Base-by-base conservation (phyloP, 805 yeast species). In the baker's yeast (Saccharomyces cerevisiae) region DNA sequence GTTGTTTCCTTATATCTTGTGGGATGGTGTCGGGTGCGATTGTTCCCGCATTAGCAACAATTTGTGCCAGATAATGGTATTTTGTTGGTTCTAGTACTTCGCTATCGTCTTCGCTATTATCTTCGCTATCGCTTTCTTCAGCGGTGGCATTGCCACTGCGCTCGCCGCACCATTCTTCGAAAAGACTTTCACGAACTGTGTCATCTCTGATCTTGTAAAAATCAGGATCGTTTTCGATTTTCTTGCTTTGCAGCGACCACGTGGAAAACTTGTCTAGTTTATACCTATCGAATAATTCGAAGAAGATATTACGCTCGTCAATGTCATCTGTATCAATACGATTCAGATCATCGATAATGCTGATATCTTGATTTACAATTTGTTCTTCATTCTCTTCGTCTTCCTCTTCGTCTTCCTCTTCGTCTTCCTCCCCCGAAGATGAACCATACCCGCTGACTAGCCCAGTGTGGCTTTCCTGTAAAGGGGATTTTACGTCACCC, bases 201-300 rank as follows among this genome's bases (percentile, higher is more conserved):
- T 74, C 71, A 27, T 70, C 61, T 6, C 68, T 67, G 21, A 79
- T 54, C 1, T 55, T 52, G 26, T 69, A 64, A 59, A 72, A 81
- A 11, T 73, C 57, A 4, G 76, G 73, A 55, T 81, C 81, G n/a
- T 68, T 56, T 0, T 72, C 66, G 0, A 82, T 57, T 50, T 70
- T 71, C 11, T 63, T 59, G 10, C 75, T 66, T 61, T 79, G 82
- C 0, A 65, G 56, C 5, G 75, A 75, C 85, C 84, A 82, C 0
- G 76, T 59, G 1, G 76, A 69, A 53, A 63, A 77, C 0, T 82
- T 80, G 58, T 80, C 73, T 10, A 78, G 55, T 0, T 64, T 28
- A 24, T 60, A 48, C 9, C 61, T 68, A 3, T 64, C 62, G 9
- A 82, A 66, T 41, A 81, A 58, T 6, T 62, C 55, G 5, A 62